Evolutionary conservation across 495 filamentous ascomycete species (phyloP).

Genomic region (Podospora fimiseda): DNA sequence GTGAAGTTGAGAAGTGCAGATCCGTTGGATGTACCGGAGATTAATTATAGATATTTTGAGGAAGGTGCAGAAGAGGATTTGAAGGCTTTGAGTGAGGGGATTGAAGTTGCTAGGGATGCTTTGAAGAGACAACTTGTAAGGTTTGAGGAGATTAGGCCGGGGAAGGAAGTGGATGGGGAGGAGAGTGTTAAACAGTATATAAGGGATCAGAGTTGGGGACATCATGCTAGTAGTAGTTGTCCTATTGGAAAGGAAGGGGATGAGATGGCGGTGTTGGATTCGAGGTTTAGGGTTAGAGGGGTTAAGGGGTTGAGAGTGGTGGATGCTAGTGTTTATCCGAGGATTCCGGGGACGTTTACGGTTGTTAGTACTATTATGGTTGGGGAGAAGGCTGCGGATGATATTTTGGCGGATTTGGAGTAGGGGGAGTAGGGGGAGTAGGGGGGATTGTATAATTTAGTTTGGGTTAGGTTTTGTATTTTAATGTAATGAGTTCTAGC

Average conservation of each 20-base stretch:
- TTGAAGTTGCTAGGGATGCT: constrained; percentile 40
- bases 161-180: constrained; percentile 31
- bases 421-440: not conserved
- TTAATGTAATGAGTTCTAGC: too few species aligned
- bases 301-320: constrained; percentile 54
- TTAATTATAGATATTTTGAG: constrained; percentile 53
- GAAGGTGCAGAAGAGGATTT: constrained; percentile 40
- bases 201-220: constrained; percentile 50
- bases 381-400: constrained; percentile 51
- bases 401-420: constrained; percentile 18
- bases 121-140: constrained; percentile 28
- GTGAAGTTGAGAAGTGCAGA: constrained; percentile 46
- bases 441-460: too few species aligned
- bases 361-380: constrained; percentile 50
- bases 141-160: constrained; percentile 47
- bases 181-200: constrained; percentile 43
- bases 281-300: constrained; percentile 51
- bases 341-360: constrained; percentile 52
- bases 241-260: constrained; percentile 52
- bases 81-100: constrained; percentile 41
- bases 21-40: constrained; percentile 48
- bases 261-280: constrained; percentile 52
- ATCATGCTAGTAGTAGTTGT: constrained; percentile 53
- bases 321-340: constrained; percentile 52
- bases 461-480: too few species aligned